Evolutionary conservation across 2,329 filamentous ascomycete genomes (phyloP).

Genomic region (Beauveria asiatica): DNA sequence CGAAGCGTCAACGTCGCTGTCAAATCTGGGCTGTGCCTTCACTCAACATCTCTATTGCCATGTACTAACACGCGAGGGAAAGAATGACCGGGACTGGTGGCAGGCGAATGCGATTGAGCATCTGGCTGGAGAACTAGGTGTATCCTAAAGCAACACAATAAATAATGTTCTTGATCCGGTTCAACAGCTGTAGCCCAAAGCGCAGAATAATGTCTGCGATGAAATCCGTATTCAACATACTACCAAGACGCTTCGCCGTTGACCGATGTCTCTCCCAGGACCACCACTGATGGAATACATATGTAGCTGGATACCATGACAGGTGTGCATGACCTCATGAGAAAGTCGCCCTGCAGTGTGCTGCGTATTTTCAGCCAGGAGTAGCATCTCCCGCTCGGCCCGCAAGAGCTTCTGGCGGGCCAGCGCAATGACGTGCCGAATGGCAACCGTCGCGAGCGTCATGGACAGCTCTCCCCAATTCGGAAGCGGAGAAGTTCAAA

Average conservation of each 20-base stretch:
- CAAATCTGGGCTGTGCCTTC: background rate
- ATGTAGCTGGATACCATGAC: slow-evolving; percentile 2
- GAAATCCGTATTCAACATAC: background rate
- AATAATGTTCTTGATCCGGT: background rate
- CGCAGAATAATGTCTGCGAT: slow-evolving; percentile 1
- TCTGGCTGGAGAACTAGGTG: background rate
- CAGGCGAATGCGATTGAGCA: background rate
- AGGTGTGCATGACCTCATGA: slow-evolving; percentile 4
- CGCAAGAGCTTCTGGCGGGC: background rate
- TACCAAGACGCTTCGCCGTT: background rate
- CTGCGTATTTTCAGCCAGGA: background rate
- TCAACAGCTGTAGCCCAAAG: background rate
- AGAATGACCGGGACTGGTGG: background rate
- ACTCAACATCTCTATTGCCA: background rate
- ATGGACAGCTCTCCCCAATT: background rate
- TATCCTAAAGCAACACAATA: background rate
- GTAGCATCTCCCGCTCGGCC: slow-evolving; percentile 5
- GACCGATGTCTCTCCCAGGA: background rate
- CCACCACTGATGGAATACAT: slow-evolving; percentile 3
- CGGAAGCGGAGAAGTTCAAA: slow-evolving; percentile 8
- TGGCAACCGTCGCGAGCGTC: slow-evolving; percentile 1
- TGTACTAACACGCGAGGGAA: background rate
- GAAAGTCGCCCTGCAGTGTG: background rate
- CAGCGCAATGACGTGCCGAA: slow-evolving; percentile 2
- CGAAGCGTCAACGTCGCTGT: background rate